A percentile compares a stretch with the other conserved stretches of the same genome.
Conservation (phyloP, 2,329 filamentous ascomycete species). For the Colletotrichum truncatum region DNA sequence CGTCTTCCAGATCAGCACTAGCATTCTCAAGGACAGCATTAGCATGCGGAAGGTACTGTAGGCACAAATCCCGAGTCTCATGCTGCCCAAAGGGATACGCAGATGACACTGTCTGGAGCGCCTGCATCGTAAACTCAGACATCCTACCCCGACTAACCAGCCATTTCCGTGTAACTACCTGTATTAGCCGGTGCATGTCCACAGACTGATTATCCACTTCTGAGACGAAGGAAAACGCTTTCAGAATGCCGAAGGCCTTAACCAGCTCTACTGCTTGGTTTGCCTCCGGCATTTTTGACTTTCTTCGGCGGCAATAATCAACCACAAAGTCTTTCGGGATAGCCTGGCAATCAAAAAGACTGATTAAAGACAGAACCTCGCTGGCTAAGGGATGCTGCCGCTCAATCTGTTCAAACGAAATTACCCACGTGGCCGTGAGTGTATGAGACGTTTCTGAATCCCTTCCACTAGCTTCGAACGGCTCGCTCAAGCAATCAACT, state of each 20-base stretch:
- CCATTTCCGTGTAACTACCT: conserved; percentile 1
- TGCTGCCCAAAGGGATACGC: conserved; percentile 30
- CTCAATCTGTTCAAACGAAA: conserved; percentile 44
- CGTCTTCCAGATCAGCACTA: too few species aligned
- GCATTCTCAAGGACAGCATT: conserved; percentile 27
- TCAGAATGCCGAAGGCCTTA: not conserved
- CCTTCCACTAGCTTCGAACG: conserved; percentile 40
- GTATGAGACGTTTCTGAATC: conserved; percentile 37
- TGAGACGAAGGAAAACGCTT: not conserved
- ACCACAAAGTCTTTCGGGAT: conserved; percentile 46
- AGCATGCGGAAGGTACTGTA: conserved; percentile 36
- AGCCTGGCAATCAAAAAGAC: conserved; percentile 53
- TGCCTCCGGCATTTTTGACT: not conserved
- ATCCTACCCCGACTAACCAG: not conserved
- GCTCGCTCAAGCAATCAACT: conserved; percentile 36
- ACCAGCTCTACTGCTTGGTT: not conserved
- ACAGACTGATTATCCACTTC: conserved; percentile 28
- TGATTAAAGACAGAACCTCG: conserved; percentile 53
- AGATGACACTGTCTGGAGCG: conserved; percentile 31
- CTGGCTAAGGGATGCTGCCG: conserved; percentile 43
- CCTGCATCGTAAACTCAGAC: not conserved
- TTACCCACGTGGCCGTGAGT: conserved; percentile 38
- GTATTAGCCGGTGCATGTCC: conserved; percentile 35
- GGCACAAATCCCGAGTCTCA: conserved; percentile 23
- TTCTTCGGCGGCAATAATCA: not conserved